Conservation (phyloP, 2,329 filamentous ascomycete genomes). For the Calonectria pauciramosa region DNA sequence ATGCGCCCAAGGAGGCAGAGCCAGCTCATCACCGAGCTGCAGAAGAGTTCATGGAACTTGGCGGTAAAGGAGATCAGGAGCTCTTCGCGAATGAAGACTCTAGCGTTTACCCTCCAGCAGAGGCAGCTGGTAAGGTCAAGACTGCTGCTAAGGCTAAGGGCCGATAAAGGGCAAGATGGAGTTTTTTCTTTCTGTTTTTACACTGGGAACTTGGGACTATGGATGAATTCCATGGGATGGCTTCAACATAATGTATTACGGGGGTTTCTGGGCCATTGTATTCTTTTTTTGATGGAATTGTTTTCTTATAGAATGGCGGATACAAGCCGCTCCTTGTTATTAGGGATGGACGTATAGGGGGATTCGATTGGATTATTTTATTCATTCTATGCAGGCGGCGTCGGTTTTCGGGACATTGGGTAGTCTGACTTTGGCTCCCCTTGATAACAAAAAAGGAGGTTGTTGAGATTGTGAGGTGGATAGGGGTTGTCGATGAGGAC, state of each 20-base stretch:
- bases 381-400: slow-evolving; percentile 21
- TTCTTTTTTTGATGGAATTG: slow-evolving; percentile 19
- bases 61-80: slow-evolving; percentile 86
- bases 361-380: slow-evolving; percentile 26
- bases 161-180: slow-evolving; percentile 17
- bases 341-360: slow-evolving; percentile 19
- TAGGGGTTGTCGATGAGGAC: neutral
- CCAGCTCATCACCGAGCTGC: slow-evolving; percentile 78
- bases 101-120: slow-evolving; percentile 62
- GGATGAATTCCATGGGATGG: neutral
- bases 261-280: slow-evolving; percentile 9
- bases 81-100: slow-evolving; percentile 77
- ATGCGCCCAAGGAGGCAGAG: slow-evolving; percentile 68
- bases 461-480: slow-evolving; percentile 4
- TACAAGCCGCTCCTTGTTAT: slow-evolving; percentile 15
- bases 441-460: slow-evolving; percentile 17
- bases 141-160: slow-evolving; percentile 46
- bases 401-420: slow-evolving; percentile 20
- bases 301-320: slow-evolving; percentile 25
- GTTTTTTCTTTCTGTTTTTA: neutral
- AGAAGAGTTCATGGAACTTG: slow-evolving; percentile 85
- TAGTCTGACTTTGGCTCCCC: slow-evolving; percentile 5
- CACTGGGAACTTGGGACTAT: slow-evolving; percentile 5
- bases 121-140: slow-evolving; percentile 47
- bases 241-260: slow-evolving; percentile 12